Conservation (phyloP, 177 flowering plant species). For the Tripterygium wilfordii region DNA sequence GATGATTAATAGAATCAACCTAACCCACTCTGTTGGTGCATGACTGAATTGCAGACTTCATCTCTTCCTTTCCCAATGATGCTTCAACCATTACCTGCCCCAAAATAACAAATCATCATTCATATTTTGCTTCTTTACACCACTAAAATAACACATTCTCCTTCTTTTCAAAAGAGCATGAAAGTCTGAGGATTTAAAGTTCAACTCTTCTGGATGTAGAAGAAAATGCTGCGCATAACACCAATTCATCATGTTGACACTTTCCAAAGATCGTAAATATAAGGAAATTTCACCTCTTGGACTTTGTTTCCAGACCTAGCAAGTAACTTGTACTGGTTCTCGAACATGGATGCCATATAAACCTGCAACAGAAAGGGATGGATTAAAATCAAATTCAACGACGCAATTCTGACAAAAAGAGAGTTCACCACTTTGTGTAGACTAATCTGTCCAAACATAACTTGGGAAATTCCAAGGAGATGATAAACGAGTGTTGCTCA, state of each 20-base stretch:
- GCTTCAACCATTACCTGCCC: slow-evolving; percentile 67
- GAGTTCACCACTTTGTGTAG: no score
- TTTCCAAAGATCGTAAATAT: not conserved
- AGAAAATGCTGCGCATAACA: no score
- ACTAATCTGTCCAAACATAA: no score
- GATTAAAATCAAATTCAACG: no score
- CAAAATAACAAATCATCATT: not conserved
- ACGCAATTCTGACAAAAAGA: no score
- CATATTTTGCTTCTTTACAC: not conserved
- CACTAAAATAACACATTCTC: no score
- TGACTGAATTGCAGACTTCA: slow-evolving; percentile 69
- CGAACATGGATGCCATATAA: slow-evolving; percentile 90
- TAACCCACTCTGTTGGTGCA: slow-evolving; percentile 77
- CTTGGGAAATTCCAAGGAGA: no score
- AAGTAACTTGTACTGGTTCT: slow-evolving; percentile 81
- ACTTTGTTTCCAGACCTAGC: slow-evolving; percentile 95
- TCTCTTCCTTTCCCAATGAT: slow-evolving; percentile 68
- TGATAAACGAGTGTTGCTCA: no score
- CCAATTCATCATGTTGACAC: no score
- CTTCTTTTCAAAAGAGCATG: no score
- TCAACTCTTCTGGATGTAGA: no score
- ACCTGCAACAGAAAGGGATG: slow-evolving; percentile 51
- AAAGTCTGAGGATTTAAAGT: no score
- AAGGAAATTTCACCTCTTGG: slow-evolving; percentile 60
- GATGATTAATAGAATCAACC: slow-evolving; percentile 3